These are phyloP conservation scores for Psilocybe cubensis DNA, from an alignment of 768 basidiomycete genomes.

Conservation along the genomic window DNA sequence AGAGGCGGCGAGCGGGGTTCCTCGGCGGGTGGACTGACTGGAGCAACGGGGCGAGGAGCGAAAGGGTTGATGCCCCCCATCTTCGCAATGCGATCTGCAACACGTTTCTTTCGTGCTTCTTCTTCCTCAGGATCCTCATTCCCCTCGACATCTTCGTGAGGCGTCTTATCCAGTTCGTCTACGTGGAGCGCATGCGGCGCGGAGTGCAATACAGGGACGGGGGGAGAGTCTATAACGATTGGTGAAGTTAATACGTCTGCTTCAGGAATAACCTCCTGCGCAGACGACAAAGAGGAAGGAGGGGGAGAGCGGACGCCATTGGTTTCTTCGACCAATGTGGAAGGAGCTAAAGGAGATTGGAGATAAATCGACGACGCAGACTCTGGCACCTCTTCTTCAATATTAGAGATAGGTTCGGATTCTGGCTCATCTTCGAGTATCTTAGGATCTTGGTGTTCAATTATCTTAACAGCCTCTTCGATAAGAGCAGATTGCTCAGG, in stretches of 20 bases:
- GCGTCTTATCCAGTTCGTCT: neutral
- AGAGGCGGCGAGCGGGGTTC: slow-evolving; percentile 15
- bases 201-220: neutral
- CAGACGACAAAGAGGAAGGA: neutral
- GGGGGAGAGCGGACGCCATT: neutral
- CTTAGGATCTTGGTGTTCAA: neutral
- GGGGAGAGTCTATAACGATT: neutral
- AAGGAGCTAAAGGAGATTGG: neutral
- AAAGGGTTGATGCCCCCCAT: slow-evolving; percentile 75
- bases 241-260: neutral
- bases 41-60: slow-evolving; percentile 34
- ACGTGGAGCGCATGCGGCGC: neutral
- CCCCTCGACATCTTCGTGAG: neutral
- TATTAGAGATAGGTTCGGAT: neutral
- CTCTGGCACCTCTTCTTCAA: neutral
- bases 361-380: neutral
- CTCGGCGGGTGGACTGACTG: slow-evolving; percentile 13
- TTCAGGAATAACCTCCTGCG: neutral
- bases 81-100: slow-evolving; percentile 66
- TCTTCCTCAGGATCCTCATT: slow-evolving; percentile 26
- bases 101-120: slow-evolving; percentile 54
- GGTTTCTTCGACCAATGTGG: neutral
- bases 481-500: neutral
- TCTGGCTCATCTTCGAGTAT: neutral
- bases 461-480: neutral